Base-by-base conservation (phyloP, 345 rosid genomes). In the Anastatica hierochuntica region DNA sequence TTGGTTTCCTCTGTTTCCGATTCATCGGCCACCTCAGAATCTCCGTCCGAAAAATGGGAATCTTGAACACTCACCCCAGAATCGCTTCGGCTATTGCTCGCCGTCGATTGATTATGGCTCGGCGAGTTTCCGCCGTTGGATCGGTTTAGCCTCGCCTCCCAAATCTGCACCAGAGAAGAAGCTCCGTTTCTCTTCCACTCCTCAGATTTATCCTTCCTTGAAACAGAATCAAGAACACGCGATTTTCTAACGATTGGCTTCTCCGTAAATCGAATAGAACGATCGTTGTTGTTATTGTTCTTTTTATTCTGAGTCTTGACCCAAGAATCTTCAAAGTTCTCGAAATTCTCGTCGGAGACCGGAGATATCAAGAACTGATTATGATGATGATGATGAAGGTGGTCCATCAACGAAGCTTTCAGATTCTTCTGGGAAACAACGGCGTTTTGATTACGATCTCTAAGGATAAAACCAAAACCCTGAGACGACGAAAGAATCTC, bases 161-260 rank as follows among this genome's bases (percentile, higher is more conserved):
- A 90, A 48, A 86, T 84, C 72, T 82, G 95, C 23, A 90, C 97
- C n/a, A 90, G 94, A 8, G 95, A 90, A 21, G 94, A 86, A 35
- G 97, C 94, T 0, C 84, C 84, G 12, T 58, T 66, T 43, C 27
- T 27, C 52, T 49, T 64, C 12, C n/a, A n/a, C n/a, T n/a, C n/a
- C n/a, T n/a, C n/a, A n/a, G n/a, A n/a, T n/a, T n/a, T n/a, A n/a
- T n/a, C n/a, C n/a, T n/a, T n/a, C n/a, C n/a, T n/a, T n/a, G n/a
- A n/a, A n/a, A n/a, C n/a, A n/a, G n/a, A n/a, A n/a, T n/a, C n/a
- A n/a, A n/a, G n/a, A n/a, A n/a, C n/a, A n/a, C n/a, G n/a, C n/a
- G n/a, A n/a, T n/a, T n/a, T n/a, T n/a, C n/a, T n/a, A n/a, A n/a
- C n/a, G n/a, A n/a, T n/a, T n/a, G n/a, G n/a, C n/a, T n/a, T n/a